phyloP scores from a whole-genome alignment of 2,329 filamentous ascomycete species.

The Ceratocystis destructans region DNA sequence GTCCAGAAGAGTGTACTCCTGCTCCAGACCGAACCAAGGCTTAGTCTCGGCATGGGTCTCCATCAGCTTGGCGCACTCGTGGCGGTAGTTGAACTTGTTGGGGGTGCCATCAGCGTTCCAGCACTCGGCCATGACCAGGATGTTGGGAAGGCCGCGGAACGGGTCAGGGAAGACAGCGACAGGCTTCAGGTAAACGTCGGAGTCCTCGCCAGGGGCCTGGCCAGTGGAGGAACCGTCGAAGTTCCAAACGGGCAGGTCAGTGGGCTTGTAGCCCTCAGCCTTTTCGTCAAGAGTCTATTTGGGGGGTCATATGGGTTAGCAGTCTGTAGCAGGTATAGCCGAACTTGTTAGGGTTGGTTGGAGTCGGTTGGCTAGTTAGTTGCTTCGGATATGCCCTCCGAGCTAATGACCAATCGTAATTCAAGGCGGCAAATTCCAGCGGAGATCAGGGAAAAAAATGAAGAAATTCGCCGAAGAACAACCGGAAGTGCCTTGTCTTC shows the following conservation, averaged over 20 bases:
- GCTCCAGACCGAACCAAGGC: constrained; percentile 96
- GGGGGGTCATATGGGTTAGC: neutral
- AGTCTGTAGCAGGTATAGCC: neutral
- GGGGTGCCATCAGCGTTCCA: constrained; percentile 88
- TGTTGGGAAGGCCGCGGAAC: constrained; percentile 79
- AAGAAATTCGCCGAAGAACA: constrained; percentile 1
- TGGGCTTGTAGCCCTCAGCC: constrained; percentile 32
- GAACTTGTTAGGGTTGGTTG: neutral
- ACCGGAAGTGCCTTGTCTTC: constrained; percentile 9
- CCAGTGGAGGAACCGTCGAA: constrained; percentile 71
- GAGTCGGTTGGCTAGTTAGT: neutral
- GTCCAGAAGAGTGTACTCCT: constrained; percentile 79
- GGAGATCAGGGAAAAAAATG: neutral
- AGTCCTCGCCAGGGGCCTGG: constrained; percentile 90
- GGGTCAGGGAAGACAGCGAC: constrained; percentile 82
- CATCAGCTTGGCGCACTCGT: constrained; percentile 84
- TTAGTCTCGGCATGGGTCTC: constrained; percentile 66
- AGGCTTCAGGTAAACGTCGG: constrained; percentile 90
- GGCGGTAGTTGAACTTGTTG: constrained; percentile 97
- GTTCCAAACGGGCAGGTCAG: constrained; percentile 43
- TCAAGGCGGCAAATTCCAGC: constrained; percentile 1
- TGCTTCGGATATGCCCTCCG: constrained; percentile 8
- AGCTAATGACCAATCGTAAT: constrained; percentile 7
- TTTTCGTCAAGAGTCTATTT: constrained; percentile 37
- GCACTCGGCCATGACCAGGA: constrained; percentile 87